phyloP scores from a whole-genome alignment of 2,329 filamentous ascomycete genomes.

The Xylariaceae sp. region DNA sequence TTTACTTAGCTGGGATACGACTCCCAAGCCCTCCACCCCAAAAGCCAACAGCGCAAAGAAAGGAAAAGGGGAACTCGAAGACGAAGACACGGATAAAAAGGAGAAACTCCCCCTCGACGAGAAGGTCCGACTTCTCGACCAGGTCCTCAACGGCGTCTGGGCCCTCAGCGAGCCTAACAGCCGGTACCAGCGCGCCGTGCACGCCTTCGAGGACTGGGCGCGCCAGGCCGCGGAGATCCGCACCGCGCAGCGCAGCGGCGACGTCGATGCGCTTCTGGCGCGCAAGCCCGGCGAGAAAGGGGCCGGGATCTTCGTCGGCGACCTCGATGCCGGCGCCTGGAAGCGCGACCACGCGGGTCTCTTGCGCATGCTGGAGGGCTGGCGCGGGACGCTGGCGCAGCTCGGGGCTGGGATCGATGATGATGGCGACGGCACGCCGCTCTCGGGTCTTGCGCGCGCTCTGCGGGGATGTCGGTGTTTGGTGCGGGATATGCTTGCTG shows the following conservation, averaged over 20 bases:
- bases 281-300: conserved; percentile 36
- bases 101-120: conserved; percentile 43
- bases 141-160: conserved; percentile 55
- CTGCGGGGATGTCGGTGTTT: conserved; percentile 37
- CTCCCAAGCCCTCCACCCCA: conserved; percentile 19
- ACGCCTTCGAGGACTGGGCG: conserved; percentile 59
- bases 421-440: not conserved
- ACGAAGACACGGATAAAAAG: conserved; percentile 20
- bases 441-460: conserved; percentile 28
- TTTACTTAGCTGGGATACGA: conserved; percentile 47
- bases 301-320: conserved; percentile 48
- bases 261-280: conserved; percentile 35
- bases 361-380: conserved; percentile 51
- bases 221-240: conserved; percentile 45
- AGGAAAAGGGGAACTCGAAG: not conserved
- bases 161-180: conserved; percentile 52
- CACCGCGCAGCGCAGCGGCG: conserved; percentile 39
- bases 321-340: conserved; percentile 53
- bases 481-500: conserved; percentile 57
- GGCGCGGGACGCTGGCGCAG: conserved; percentile 46
- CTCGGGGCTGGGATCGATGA: conserved; percentile 31
- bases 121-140: conserved; percentile 54
- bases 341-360: conserved; percentile 53
- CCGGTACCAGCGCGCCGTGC: conserved; percentile 51
- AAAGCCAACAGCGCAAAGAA: too few species aligned